Evolutionary conservation across 179 eudicot genomes (phyloP).

Genomic region (Heliamphora ciliata): DNA sequence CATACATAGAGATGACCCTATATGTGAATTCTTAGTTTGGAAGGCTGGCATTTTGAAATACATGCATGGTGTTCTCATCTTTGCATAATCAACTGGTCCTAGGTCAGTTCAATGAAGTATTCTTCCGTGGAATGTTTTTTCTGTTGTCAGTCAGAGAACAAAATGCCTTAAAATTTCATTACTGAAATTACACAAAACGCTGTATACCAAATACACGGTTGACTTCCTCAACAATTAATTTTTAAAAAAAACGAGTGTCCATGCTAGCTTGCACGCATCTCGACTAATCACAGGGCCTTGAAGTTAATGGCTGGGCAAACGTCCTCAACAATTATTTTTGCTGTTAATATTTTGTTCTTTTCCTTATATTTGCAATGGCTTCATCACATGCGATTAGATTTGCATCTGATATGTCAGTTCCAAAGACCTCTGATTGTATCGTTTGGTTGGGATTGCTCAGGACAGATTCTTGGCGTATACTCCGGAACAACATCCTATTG

Average conservation of each 20-base stretch:
- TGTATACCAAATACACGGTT: no score
- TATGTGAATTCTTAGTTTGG: no score
- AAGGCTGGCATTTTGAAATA: neutral
- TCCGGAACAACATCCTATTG: constrained; percentile 91
- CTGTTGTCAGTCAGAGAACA: no score
- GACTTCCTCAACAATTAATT: no score
- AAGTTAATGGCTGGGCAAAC: no score
- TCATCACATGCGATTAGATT: neutral
- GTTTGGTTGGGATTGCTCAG: constrained; percentile 36
- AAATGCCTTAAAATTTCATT: neutral
- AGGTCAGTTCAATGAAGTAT: no score
- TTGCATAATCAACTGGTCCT: neutral
- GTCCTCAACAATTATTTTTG: neutral
- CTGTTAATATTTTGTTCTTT: constrained; percentile 5
- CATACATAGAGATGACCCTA: no score
- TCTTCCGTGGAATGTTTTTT: no score
- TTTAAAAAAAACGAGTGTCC: no score
- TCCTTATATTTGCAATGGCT: neutral
- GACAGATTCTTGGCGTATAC: constrained; percentile 76
- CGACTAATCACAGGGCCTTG: no score
- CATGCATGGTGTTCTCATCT: neutral
- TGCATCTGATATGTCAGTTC: neutral
- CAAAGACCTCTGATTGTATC: constrained; percentile 4
- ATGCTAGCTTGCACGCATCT: no score
- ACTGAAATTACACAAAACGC: neutral